Conservation (phyloP, 768 basidiomycete genomes). For the Calocybe cyanea region DNA sequence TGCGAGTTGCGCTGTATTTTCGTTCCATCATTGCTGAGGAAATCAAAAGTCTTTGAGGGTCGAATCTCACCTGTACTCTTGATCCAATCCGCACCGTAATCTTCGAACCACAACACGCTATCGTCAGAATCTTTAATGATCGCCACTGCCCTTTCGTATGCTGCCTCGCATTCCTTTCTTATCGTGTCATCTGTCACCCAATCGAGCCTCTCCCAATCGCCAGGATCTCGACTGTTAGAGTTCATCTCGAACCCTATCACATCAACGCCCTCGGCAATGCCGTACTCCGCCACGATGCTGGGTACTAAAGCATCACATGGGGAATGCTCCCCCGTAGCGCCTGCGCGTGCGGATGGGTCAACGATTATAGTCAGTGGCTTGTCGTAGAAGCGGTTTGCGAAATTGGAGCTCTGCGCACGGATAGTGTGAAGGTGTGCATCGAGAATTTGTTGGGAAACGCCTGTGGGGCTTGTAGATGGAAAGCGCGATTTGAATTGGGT, state of each 20-base stretch:
- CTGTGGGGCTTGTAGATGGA: slow-evolving; percentile 22
- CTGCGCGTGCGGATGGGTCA: slow-evolving; percentile 80
- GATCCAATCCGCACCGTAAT: slow-evolving; percentile 88
- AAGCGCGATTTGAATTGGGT: slow-evolving; percentile 25
- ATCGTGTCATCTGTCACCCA: slow-evolving; percentile 70
- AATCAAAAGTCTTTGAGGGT: neutral
- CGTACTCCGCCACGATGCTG: slow-evolving; percentile 82
- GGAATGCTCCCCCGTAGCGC: slow-evolving; percentile 88
- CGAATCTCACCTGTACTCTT: slow-evolving; percentile 56
- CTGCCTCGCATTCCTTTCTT: slow-evolving; percentile 50
- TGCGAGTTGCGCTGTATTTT: slow-evolving; percentile 34
- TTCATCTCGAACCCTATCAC: slow-evolving; percentile 33
- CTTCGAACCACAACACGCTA: slow-evolving; percentile 75
- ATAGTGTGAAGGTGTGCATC: slow-evolving; percentile 76
- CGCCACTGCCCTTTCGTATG: slow-evolving; percentile 49
- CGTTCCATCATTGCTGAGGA: neutral
- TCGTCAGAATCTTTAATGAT: slow-evolving; percentile 80
- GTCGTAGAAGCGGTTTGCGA: slow-evolving; percentile 86
- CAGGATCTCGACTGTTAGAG: slow-evolving; percentile 8
- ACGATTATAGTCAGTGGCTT: slow-evolving; percentile 81
- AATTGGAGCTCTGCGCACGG: slow-evolving; percentile 56
- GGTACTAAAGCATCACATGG: slow-evolving; percentile 89
- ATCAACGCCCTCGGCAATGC: slow-evolving; percentile 66
- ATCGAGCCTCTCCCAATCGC: slow-evolving; percentile 61
- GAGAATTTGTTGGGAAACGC: slow-evolving; percentile 34